A percentile compares a stretch with the other conserved stretches of the same genome.
Conservation (phyloP, 768 basidiomycete genomes). For the Gloeopeniophorella convolvens region DNA sequence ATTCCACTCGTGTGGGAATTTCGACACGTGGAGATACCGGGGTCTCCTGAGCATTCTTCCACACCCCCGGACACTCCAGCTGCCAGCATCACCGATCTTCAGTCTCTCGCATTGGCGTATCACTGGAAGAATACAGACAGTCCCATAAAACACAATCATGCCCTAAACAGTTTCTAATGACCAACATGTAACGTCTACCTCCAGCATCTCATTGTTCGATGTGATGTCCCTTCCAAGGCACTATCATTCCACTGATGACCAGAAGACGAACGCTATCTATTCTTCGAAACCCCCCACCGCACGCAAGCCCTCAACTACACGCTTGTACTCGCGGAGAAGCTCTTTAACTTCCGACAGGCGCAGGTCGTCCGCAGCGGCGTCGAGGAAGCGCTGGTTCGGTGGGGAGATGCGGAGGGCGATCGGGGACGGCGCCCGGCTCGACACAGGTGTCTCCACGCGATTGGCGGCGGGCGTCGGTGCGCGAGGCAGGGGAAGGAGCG, state of each 20-base stretch:
- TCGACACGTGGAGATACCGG: neutral
- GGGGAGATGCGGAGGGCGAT: slow-evolving; percentile 43
- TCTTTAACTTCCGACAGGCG: slow-evolving; percentile 74
- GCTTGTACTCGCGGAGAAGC: slow-evolving; percentile 74
- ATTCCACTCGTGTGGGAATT: slow-evolving; percentile 8
- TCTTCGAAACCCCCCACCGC: slow-evolving; percentile 51
- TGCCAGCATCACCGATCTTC: no score
- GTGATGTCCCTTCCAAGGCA: no score
- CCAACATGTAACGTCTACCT: no score
- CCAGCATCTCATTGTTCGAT: no score
- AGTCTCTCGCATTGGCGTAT: neutral
- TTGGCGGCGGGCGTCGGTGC: slow-evolving; percentile 26
- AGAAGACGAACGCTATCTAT: no score
- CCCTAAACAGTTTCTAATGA: no score
- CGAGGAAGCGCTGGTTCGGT: slow-evolving; percentile 64
- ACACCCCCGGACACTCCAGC: slow-evolving; percentile 5
- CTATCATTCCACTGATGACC: no score
- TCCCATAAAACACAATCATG: no score
- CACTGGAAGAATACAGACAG: neutral
- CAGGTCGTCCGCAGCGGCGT: slow-evolving; percentile 70
- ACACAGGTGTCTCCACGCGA: slow-evolving; percentile 33
- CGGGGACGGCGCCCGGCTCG: slow-evolving; percentile 36
- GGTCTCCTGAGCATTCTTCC: neutral
- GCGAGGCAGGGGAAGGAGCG: slow-evolving; percentile 29
- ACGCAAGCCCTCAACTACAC: slow-evolving; percentile 64